Conservation (phyloP, 345 rosid species). For the Linum usitatissimum region DNA sequence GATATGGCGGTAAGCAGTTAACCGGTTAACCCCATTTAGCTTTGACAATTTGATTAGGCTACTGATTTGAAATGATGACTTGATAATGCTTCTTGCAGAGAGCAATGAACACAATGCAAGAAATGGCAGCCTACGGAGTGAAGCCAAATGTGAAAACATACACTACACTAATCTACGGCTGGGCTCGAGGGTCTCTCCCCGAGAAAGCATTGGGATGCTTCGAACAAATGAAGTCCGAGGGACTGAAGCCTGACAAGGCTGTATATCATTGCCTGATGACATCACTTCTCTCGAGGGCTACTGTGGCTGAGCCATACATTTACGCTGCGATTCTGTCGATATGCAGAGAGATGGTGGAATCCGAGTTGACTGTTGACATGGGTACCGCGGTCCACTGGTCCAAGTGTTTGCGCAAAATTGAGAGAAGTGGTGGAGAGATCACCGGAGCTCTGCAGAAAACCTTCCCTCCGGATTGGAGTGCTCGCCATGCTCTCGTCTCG, state of each 20-base stretch:
- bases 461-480: slow-evolving; percentile 52
- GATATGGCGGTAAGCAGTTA: slow-evolving; percentile 62
- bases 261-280: slow-evolving; percentile 89
- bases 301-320: slow-evolving; percentile 61
- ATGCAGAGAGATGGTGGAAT: slow-evolving; percentile 68
- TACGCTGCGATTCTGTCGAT: slow-evolving; percentile 47
- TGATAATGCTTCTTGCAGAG: slow-evolving; percentile 30
- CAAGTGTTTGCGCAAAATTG: slow-evolving; percentile 64
- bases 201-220: slow-evolving; percentile 78
- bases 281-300: slow-evolving; percentile 67
- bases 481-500: no score
- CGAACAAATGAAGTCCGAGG: slow-evolving; percentile 65
- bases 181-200: slow-evolving; percentile 88
- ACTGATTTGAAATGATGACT: background rate
- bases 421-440: slow-evolving; percentile 78
- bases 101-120: slow-evolving; percentile 52
- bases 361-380: slow-evolving; percentile 73
- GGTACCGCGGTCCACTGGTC: slow-evolving; percentile 95
- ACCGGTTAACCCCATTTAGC: background rate
- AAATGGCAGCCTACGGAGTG: slow-evolving; percentile 58
- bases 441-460: slow-evolving; percentile 86
- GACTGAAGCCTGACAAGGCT: slow-evolving; percentile 75
- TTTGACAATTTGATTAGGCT: no score
- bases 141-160: slow-evolving; percentile 81
- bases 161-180: slow-evolving; percentile 80